Conservation (phyloP, 441 rosid species). For the Geranium incanum region DNA sequence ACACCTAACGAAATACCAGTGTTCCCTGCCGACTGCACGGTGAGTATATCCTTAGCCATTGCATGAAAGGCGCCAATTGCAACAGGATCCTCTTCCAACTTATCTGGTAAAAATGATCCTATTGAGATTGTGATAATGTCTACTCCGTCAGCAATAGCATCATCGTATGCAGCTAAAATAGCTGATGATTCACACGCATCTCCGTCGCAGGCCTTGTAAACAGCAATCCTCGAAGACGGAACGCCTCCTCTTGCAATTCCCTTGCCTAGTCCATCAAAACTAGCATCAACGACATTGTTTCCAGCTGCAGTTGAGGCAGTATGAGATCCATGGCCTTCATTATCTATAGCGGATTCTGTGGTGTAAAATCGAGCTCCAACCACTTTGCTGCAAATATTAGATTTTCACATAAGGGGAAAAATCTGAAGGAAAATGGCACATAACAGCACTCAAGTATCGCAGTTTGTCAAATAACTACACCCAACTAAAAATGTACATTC, state of each 20-base stretch:
- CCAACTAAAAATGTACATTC: no score
- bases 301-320: slow-evolving; percentile 36
- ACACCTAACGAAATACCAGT: slow-evolving; percentile 17
- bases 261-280: slow-evolving; percentile 25
- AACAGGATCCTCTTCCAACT: slow-evolving; percentile 17
- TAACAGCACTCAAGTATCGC: no score
- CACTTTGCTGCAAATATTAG: slow-evolving; percentile 23
- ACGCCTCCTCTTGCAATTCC: slow-evolving; percentile 34
- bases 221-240: slow-evolving; percentile 33
- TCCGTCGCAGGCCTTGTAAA: slow-evolving; percentile 24
- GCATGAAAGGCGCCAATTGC: slow-evolving; percentile 46
- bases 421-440: no score
- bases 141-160: slow-evolving; percentile 51
- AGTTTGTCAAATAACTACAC: no score
- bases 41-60: slow-evolving; percentile 37
- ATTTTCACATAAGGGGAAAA: background rate
- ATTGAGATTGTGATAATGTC: slow-evolving; percentile 34
- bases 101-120: background rate
- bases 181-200: slow-evolving; percentile 14
- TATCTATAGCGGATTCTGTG: slow-evolving; percentile 27
- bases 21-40: slow-evolving; percentile 37
- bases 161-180: slow-evolving; percentile 38
- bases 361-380: slow-evolving; percentile 8
- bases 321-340: slow-evolving; percentile 33
- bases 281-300: slow-evolving; percentile 16